phyloP scores from a whole-genome alignment of 208 protist species.

The Acanthamoeba sp. region DNA sequence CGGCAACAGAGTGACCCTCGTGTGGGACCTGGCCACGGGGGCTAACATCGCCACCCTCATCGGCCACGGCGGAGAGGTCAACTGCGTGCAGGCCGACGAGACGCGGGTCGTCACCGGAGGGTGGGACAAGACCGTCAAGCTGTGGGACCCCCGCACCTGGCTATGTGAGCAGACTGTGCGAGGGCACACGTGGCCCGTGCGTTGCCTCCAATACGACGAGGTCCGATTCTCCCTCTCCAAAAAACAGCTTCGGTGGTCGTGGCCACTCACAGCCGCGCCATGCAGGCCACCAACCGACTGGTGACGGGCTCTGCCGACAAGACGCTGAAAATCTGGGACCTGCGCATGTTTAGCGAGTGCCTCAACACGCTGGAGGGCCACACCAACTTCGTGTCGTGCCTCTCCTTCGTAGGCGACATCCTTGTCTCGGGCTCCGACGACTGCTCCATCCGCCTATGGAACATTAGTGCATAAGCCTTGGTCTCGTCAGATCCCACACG shows the following conservation, averaged over 20 bases:
- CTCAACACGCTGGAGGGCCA: slow-evolving; percentile 66
- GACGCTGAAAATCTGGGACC: slow-evolving; percentile 66
- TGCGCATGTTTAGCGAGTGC: slow-evolving; percentile 61
- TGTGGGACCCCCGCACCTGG: slow-evolving; percentile 50
- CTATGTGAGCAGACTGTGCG: not conserved
- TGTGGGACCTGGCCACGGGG: slow-evolving; percentile 35
- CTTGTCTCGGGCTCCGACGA: slow-evolving; percentile 56
- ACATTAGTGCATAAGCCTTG: not conserved
- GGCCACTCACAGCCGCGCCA: not conserved
- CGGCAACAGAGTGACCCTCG: not conserved
- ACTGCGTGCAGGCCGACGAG: slow-evolving; percentile 12
- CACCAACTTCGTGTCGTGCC: slow-evolving; percentile 66
- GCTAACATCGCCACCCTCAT: not conserved
- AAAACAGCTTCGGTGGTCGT: not conserved
- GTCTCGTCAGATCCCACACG: too few species aligned
- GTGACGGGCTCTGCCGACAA: slow-evolving; percentile 50
- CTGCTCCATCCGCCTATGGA: slow-evolving; percentile 40
- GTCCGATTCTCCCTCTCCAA: not conserved
- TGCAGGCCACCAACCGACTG: not conserved
- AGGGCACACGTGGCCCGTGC: slow-evolving; percentile 53
- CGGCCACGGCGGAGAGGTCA: slow-evolving; percentile 48
- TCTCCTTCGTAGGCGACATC: not conserved
- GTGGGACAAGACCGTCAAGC: slow-evolving; percentile 56
- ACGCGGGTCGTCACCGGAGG: not conserved
- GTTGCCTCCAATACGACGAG: slow-evolving; percentile 58